Evolutionary conservation across 208 protist genomes (phyloP).

Genomic region (Trypanosoma caninum): DNA sequence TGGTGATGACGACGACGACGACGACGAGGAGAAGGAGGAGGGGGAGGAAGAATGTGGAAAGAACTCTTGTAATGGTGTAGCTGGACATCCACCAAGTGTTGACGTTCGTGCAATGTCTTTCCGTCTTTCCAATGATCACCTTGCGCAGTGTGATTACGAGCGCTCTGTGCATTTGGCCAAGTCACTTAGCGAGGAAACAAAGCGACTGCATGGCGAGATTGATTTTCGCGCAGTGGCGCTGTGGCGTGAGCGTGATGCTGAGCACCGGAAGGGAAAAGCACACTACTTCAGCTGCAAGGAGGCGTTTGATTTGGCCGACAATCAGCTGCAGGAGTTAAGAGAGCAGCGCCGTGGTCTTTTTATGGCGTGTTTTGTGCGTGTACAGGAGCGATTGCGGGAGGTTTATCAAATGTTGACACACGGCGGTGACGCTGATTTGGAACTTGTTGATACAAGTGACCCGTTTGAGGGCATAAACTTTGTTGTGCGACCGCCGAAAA

Average conservation of each 20-base stretch:
- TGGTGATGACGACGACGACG: slow-evolving; percentile 17
- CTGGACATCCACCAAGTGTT: slow-evolving; percentile 1
- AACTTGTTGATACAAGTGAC: slow-evolving; percentile 98
- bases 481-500: slow-evolving; percentile 99
- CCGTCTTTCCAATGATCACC: slow-evolving; percentile 59
- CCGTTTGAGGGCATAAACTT: slow-evolving; percentile 99
- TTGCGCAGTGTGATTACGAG: slow-evolving; percentile 78
- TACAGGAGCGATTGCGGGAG: slow-evolving; percentile 98
- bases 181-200: slow-evolving; percentile 84
- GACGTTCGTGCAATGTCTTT: slow-evolving; percentile 61
- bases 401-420: slow-evolving; percentile 99
- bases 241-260: slow-evolving; percentile 92
- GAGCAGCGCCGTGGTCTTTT: slow-evolving; percentile 94
- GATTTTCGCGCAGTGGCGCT: slow-evolving; percentile 95
- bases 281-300: slow-evolving; percentile 56
- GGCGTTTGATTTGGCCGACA: slow-evolving; percentile 71
- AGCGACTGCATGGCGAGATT: slow-evolving; percentile 79
- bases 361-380: slow-evolving; percentile 97
- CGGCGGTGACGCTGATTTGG: slow-evolving; percentile 99
- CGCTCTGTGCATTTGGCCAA: slow-evolving; percentile 85
- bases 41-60: neutral
- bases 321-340: slow-evolving; percentile 63
- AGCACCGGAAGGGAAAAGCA: slow-evolving; percentile 56
- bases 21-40: slow-evolving; percentile 19
- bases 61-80: neutral